phyloP scores from a whole-genome alignment of 768 basidiomycete species.

The Xanthoconium stramineum region DNA sequence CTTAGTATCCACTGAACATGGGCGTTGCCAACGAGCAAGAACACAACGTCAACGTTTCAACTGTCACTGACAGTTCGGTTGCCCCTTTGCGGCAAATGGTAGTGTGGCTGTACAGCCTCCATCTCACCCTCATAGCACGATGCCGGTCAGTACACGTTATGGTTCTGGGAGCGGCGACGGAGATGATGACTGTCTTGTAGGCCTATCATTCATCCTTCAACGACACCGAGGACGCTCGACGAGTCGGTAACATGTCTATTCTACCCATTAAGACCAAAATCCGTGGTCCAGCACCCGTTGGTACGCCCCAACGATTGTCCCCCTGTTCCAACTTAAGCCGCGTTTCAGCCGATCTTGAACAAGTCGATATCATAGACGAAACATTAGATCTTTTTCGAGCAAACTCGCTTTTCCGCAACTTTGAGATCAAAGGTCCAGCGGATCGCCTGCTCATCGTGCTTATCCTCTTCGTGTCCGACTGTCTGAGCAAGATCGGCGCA shows the following conservation, averaged over 20 bases:
- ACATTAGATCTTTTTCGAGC: slow-evolving; percentile 95
- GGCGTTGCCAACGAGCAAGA: not conserved
- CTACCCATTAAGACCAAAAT: slow-evolving; percentile 90
- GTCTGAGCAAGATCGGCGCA: slow-evolving; percentile 83
- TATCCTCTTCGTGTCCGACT: slow-evolving; percentile 97
- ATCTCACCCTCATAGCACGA: slow-evolving; percentile 26
- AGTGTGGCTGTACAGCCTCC: slow-evolving; percentile 28
- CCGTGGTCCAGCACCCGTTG: slow-evolving; percentile 86
- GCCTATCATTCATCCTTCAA: slow-evolving; percentile 97
- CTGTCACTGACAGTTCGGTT: too few relatives aligned
- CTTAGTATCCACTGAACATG: too few relatives aligned
- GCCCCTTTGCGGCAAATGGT: too few relatives aligned
- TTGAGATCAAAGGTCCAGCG: slow-evolving; percentile 98
- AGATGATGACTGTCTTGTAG: slow-evolving; percentile 38
- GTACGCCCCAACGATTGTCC: slow-evolving; percentile 36
- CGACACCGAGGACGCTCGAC: slow-evolving; percentile 74
- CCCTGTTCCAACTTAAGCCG: slow-evolving; percentile 11
- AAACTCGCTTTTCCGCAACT: slow-evolving; percentile 98
- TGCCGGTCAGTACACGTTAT: slow-evolving; percentile 49
- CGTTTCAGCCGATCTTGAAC: slow-evolving; percentile 65
- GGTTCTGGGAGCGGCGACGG: not conserved
- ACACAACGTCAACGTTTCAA: too few relatives aligned
- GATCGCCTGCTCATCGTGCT: slow-evolving; percentile 95
- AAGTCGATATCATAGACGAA: slow-evolving; percentile 92
- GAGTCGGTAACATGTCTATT: slow-evolving; percentile 86